Conservation (phyloP, 352 stramenopile genomes). For the Vaucheria bursata region DNA sequence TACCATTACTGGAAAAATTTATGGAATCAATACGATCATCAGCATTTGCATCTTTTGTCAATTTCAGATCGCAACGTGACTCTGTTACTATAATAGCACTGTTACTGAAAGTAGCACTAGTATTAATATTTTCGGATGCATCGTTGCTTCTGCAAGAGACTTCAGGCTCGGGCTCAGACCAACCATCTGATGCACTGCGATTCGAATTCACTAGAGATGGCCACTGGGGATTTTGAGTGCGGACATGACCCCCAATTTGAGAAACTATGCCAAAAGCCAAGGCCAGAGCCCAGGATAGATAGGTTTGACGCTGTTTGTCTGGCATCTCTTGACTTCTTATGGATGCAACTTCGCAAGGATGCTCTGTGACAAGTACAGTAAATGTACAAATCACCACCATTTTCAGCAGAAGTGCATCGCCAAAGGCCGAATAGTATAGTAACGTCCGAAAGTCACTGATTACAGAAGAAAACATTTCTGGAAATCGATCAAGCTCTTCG, state of each 20-base stretch:
- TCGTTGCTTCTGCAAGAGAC: too few relatives aligned
- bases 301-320: conserved; percentile 7
- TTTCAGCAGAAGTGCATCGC: conserved; percentile 45
- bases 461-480: conserved; percentile 24
- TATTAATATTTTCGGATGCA: neutral
- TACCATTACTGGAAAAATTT: neutral
- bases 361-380: conserved; percentile 14
- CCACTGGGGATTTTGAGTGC: conserved; percentile 35
- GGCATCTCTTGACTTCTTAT: neutral
- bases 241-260: conserved; percentile 41
- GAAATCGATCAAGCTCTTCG: conserved; percentile 37
- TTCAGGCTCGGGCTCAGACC: neutral
- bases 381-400: conserved; percentile 50
- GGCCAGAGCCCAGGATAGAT: conserved; percentile 30
- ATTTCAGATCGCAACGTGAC: neutral
- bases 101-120: neutral
- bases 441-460: conserved; percentile 43
- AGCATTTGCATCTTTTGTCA: neutral
- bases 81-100: neutral
- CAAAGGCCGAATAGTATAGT: conserved; percentile 45
- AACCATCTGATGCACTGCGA: neutral
- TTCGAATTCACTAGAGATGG: neutral
- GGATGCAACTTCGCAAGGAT: neutral
- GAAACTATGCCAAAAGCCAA: conserved; percentile 39
- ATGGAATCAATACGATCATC: neutral